Percentiles rank a stretch among this genome's conserved stretches.
Conservation (phyloP, 208 protist species). For the Wallacemonas sp. region DNA sequence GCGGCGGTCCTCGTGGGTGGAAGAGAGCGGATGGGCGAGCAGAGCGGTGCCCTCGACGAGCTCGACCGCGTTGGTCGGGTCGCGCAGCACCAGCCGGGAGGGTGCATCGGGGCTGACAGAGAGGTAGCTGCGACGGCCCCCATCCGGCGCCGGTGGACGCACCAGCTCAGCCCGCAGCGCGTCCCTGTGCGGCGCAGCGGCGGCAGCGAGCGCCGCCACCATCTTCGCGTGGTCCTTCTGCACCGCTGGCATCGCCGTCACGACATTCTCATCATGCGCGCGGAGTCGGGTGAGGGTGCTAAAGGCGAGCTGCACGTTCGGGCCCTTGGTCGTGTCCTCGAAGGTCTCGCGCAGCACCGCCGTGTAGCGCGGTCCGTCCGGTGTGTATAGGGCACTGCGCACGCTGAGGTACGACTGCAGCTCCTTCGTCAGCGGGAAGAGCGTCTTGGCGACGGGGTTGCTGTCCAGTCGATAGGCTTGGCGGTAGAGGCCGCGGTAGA, state of each 20-base stretch:
- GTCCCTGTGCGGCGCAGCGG: conserved; percentile 34
- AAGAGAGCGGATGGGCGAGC: conserved; percentile 82
- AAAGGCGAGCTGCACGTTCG: conserved; percentile 68
- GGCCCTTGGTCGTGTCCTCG: conserved; percentile 30
- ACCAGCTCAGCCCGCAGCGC: conserved; percentile 52
- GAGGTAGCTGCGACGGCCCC: conserved; percentile 35
- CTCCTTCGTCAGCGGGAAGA: conserved; percentile 70
- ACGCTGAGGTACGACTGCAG: conserved; percentile 57
- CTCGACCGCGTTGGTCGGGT: conserved; percentile 38
- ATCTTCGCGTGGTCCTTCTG: conserved; percentile 50
- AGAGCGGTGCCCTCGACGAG: conserved; percentile 69
- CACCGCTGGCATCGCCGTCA: conserved; percentile 45
- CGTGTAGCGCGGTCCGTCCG: conserved; percentile 52
- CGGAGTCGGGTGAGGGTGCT: conserved; percentile 73
- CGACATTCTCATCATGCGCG: conserved; percentile 67
- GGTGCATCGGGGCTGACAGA: conserved; percentile 40
- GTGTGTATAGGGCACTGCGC: conserved; percentile 53
- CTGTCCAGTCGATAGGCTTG: conserved; percentile 62
- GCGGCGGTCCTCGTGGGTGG: conserved; percentile 75
- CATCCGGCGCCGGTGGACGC: conserved; percentile 7
- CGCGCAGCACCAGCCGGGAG: conserved; percentile 51
- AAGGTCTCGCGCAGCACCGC: conserved; percentile 60
- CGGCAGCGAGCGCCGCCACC: conserved; percentile 29
- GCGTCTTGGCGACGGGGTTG: conserved; percentile 65
- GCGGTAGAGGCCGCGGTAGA: conserved; percentile 72